Evolutionary conservation across 768 basidiomycete species (phyloP), one percentile per base, ranked within the genome.

Genomic region (Dendrothele bispora): DNA sequence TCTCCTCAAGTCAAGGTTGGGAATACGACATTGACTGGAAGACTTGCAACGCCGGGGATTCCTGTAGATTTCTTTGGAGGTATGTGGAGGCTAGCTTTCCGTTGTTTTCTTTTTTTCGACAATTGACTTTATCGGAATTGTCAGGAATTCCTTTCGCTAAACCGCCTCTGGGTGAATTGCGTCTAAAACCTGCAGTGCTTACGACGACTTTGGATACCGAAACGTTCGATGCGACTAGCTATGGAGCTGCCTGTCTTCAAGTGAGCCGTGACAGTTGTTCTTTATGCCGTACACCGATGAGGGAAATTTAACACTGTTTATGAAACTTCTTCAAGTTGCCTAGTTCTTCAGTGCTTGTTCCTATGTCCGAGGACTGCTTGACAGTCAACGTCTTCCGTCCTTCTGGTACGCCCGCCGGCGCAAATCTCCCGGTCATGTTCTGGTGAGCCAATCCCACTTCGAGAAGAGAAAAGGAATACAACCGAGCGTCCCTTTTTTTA

Each of bases 361-460:
- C 22, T 36, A 39, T 10, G 32, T 78, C 79, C 18, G 82, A 84
- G 57, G 81, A 84, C 50, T 84, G 80, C 56, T 62, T 84, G 40
- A 80, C 78, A 18, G 65, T 83, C 42, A 83, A 83, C 54, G 63
- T 85, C 5, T 79, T 77, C 46, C 66, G 79, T 18, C 82, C 83
- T 0, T 65, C 72, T 1, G 70, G 70, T 10, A 43, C 64, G 10
- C 35, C 35, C 4, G 4, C 55, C 1, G 55, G 56, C 41, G 61
- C 65, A 3, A 61, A 60, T 30, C 56, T 77, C 5, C 73, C 75
- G 11, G 66, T 53, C 3, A 29, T 53, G 42, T 43, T 46, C 41
- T 77, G 37, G 72, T 73, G 47, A 54, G 67, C 21, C 12, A 5
- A 5, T 18, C 24, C n/a, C 18, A n/a, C 10, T 28, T 27, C n/a